Conservation (phyloP, 75 land plant species). For the Ceratopteris richardii region DNA sequence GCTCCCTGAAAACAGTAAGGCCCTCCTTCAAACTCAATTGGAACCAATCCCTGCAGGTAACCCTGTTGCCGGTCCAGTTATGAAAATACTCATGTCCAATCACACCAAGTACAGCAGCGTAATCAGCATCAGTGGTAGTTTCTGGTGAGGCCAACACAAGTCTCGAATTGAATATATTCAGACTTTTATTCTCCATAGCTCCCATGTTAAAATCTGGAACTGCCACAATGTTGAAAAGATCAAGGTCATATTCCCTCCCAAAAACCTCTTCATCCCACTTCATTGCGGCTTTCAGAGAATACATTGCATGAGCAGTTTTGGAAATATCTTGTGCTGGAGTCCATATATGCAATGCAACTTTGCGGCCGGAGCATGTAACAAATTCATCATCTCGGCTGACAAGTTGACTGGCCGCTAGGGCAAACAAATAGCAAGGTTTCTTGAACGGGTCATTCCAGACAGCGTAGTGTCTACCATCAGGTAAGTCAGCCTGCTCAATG, state of each 20-base stretch:
- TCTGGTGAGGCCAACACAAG: slow-evolving; percentile 93
- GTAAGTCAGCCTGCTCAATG: too few relatives aligned
- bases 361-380: too few relatives aligned
- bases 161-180: slow-evolving; percentile 94
- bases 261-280: slow-evolving; percentile 95
- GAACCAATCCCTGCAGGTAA: slow-evolving; percentile 99
- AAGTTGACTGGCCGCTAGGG: too few relatives aligned
- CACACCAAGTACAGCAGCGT: slow-evolving; percentile 90
- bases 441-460: too few relatives aligned
- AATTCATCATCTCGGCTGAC: too few relatives aligned
- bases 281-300: too few relatives aligned
- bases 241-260: slow-evolving; percentile 96
- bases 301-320: too few relatives aligned
- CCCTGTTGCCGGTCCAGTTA: slow-evolving; percentile 99
- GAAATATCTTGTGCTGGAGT: slow-evolving; percentile 77
- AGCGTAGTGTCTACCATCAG: too few relatives aligned
- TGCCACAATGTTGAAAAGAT: slow-evolving; percentile 94
- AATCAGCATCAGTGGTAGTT: slow-evolving; percentile 88
- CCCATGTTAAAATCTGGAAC: slow-evolving; percentile 99
- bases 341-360: slow-evolving; percentile 78
- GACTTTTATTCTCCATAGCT: slow-evolving; percentile 97
- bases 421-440: too few relatives aligned
- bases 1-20: slow-evolving; percentile 96
- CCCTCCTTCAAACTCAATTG: slow-evolving; percentile 98
- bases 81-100: slow-evolving; percentile 99